Conservation (phyloP, 2,329 filamentous ascomycete species). For the Alternaria sp. region DNA sequence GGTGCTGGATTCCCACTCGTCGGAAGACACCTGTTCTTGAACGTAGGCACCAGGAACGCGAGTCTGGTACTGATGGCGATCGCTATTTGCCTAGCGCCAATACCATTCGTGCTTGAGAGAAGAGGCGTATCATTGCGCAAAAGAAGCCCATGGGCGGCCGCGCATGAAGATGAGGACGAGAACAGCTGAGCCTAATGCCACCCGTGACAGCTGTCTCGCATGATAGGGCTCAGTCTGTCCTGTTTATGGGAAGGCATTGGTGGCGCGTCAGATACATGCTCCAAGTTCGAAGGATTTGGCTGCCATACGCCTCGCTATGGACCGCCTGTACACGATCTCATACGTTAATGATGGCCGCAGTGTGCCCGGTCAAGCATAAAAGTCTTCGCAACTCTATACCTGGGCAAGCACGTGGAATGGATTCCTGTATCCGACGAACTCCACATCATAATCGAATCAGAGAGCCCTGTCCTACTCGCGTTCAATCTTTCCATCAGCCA, state of each 20-base stretch:
- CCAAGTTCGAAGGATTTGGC: not conserved
- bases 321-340: not conserved
- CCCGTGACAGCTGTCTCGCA: not conserved
- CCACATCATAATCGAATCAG: not conserved
- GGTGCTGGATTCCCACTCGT: slow-evolving; percentile 44
- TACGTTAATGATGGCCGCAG: not conserved
- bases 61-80: slow-evolving; percentile 37
- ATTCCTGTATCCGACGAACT: not conserved
- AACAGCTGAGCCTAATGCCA: not conserved
- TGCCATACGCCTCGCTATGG: not conserved
- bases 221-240: not conserved
- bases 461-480: not conserved
- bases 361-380: not conserved
- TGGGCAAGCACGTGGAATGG: not conserved
- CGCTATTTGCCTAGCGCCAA: slow-evolving; percentile 38
- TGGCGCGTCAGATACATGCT: not conserved
- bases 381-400: not conserved
- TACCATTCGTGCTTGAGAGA: slow-evolving; percentile 43
- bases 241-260: not conserved
- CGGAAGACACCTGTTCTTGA: slow-evolving; percentile 38
- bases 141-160: slow-evolving; percentile 49
- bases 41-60: slow-evolving; percentile 39
- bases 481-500: not conserved
- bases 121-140: slow-evolving; percentile 44
- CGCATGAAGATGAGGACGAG: slow-evolving; percentile 46